Base-by-base conservation (phyloP, 768 basidiomycete species). In the Naganishia vishniacii region DNA sequence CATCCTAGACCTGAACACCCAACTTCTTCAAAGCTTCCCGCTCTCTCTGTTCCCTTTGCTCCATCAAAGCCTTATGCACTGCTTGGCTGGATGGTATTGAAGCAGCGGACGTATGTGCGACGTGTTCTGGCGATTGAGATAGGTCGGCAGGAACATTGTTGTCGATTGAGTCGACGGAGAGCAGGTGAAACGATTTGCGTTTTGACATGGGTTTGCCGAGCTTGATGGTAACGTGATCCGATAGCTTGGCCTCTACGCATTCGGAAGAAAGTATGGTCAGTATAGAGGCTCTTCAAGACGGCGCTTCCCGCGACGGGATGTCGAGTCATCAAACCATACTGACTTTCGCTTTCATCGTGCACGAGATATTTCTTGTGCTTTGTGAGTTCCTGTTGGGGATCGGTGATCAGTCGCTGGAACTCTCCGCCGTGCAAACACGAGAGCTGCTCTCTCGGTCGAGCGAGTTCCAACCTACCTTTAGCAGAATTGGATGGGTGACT, bases 401-500 rank as follows among this genome's bases (percentile, higher is more conserved):
- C 1, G 1, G 23, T 5, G 23, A 26, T 56, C 53, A 56, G 53
- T 59, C 31, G 3, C 44, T 34, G 23, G 20, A 15, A 37, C 7
- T 18, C 1, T 62, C 20, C 16, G 18, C 18, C 23, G 1, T n/a
- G 11, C 5, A n/a, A n/a, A n/a, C n/a, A n/a, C n/a, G n/a, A n/a
- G n/a, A n/a, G n/a, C n/a, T n/a, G n/a, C n/a, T n/a, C n/a, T n/a
- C n/a, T n/a, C n/a, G n/a, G n/a, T n/a, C n/a, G n/a, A n/a, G n/a
- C n/a, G n/a, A 25, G n/a, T 9, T 9, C 34, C 25, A 16, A 58
- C 53, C 12, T 56, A 56, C 53, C 59, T 76, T 76, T 16, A 73
- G 47, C 47, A 71, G 65, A 20, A 70, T 74, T 1, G 75, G 75
- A 67, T 76, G 75, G 25, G 73, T 71, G 26, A 72, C 70, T 49